These are phyloP conservation scores for Nitzschia palea DNA, from an alignment of 108 stramenopile genomes.

Conservation along the genomic window DNA sequence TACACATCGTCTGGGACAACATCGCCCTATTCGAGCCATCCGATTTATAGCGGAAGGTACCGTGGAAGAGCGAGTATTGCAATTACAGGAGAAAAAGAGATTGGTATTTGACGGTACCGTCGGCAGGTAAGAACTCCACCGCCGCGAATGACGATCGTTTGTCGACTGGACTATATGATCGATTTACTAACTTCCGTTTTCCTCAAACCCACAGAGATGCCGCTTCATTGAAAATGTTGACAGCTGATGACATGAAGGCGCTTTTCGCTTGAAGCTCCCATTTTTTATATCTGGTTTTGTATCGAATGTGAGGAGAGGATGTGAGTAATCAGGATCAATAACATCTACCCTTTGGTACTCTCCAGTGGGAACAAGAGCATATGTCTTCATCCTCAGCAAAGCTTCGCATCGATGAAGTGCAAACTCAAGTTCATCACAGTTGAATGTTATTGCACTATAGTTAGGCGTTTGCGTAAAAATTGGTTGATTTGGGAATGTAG, in stretches of 20 bases:
- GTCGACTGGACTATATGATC: too few species aligned
- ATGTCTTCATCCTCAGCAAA: too few species aligned
- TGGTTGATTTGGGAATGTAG: too few species aligned
- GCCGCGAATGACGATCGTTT: background rate
- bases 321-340: too few species aligned
- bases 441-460: too few species aligned
- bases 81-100: slow-evolving; percentile 96
- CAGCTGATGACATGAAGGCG: slow-evolving; percentile 87
- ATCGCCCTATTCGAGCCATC: slow-evolving; percentile 90
- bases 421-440: too few species aligned
- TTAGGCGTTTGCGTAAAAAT: too few species aligned
- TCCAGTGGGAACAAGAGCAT: too few species aligned
- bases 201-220: slow-evolving; percentile 51
- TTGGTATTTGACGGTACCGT: slow-evolving; percentile 97
- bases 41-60: slow-evolving; percentile 96
- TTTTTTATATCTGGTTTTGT: too few species aligned
- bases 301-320: too few species aligned
- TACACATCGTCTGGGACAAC: slow-evolving; percentile 96
- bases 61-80: slow-evolving; percentile 96
- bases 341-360: too few species aligned
- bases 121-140: slow-evolving; percentile 59
- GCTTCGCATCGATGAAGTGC: too few species aligned
- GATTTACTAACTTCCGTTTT: background rate
- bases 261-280: slow-evolving; percentile 85
- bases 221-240: slow-evolving; percentile 80